A percentile compares a stretch with the other conserved stretches of the same genome.
phyloP scores from a whole-genome alignment of 805 yeast genomes.

The Debaryomyces maramus region DNA sequence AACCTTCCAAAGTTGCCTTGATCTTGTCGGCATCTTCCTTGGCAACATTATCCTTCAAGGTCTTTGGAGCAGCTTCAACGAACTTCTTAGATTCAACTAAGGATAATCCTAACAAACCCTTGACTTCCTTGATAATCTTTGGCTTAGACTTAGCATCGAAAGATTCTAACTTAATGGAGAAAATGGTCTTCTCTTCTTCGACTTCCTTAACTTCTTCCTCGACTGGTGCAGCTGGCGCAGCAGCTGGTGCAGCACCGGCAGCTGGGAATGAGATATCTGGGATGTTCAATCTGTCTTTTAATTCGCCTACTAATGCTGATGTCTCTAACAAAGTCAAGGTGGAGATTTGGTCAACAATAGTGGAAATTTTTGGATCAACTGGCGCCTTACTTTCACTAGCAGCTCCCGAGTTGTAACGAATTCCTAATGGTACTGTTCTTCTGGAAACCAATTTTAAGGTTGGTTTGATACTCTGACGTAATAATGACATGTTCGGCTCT shows the following conservation, averaged over 20 bases:
- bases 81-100: conserved; percentile 97
- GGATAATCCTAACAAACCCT: conserved; percentile 84
- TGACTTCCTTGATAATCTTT: conserved; percentile 96
- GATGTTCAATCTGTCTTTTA: conserved; percentile 81
- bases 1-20: conserved; percentile 85
- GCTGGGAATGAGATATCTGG: conserved; percentile 90
- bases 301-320: conserved; percentile 76
- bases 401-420: conserved; percentile 52
- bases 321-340: conserved; percentile 91
- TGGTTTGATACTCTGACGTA: conserved; percentile 42
- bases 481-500: conserved; percentile 21
- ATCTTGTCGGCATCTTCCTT: conserved; percentile 98
- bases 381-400: conserved; percentile 40
- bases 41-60: conserved; percentile 90
- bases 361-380: conserved; percentile 83
- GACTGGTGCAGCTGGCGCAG: conserved; percentile 70
- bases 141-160: conserved; percentile 96
- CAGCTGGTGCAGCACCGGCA: conserved; percentile 52
- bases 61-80: conserved; percentile 96
- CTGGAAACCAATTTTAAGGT: conserved; percentile 32
- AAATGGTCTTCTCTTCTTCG: conserved; percentile 88
- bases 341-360: conserved; percentile 89
- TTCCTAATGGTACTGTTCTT: conserved; percentile 22
- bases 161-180: conserved; percentile 86
- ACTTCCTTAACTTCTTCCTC: conserved; percentile 74